These are phyloP conservation scores for Diplodia scrobiculata DNA, from an alignment of 2,329 filamentous ascomycete species.

Conservation along the genomic window DNA sequence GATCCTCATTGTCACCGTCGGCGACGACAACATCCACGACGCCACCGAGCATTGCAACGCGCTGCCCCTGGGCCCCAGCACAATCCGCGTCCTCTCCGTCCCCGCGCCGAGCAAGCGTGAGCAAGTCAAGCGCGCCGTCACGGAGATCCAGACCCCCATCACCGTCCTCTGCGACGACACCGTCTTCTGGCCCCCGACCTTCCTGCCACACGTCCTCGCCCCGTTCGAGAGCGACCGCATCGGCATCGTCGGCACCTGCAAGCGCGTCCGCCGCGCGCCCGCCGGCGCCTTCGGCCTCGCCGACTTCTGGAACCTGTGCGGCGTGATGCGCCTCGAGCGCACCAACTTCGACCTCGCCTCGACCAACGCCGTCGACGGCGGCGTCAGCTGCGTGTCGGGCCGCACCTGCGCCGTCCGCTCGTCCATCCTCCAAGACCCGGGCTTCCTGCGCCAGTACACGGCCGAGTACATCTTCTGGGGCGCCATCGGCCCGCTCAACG, in stretches of 20 bases:
- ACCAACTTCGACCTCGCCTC: slow-evolving; percentile 42
- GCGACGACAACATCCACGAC: slow-evolving; percentile 34
- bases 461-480: slow-evolving; percentile 35
- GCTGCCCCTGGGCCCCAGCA: slow-evolving; percentile 28
- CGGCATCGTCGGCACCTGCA: slow-evolving; percentile 30
- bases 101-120: slow-evolving; percentile 51
- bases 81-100: slow-evolving; percentile 31
- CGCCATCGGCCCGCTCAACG: slow-evolving; percentile 30
- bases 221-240: slow-evolving; percentile 34
- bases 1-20: slow-evolving; percentile 54
- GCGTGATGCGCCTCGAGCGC: slow-evolving; percentile 38
- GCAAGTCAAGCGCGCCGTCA: slow-evolving; percentile 51
- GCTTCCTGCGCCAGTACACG: slow-evolving; percentile 34
- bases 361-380: slow-evolving; percentile 40
- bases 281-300: slow-evolving; percentile 1
- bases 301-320: slow-evolving; percentile 35
- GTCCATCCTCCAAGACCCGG: slow-evolving; percentile 33
- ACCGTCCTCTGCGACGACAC: slow-evolving; percentile 57
- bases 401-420: slow-evolving; percentile 38
- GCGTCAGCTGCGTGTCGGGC: slow-evolving; percentile 41
- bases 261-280: slow-evolving; percentile 16
- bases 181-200: slow-evolving; percentile 53
- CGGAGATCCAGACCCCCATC: slow-evolving; percentile 46
- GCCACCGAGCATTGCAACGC: slow-evolving; percentile 40
- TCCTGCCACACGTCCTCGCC: slow-evolving; percentile 51